These are phyloP conservation scores for Fagopyrum homotropicum DNA, from an alignment of 148 eudicot species.

Conservation along the genomic window DNA sequence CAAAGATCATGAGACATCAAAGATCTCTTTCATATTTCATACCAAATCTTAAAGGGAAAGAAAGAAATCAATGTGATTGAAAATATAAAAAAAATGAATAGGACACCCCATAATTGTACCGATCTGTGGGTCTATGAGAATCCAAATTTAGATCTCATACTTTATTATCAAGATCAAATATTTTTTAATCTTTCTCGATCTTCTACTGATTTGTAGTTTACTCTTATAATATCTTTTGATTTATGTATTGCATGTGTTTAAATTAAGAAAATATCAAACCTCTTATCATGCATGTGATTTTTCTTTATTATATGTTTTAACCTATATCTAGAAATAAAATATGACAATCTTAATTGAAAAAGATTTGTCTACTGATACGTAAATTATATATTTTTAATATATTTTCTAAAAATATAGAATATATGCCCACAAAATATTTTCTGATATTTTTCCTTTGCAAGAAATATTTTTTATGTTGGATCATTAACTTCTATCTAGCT, in stretches of 20 bases:
- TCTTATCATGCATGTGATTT: background rate
- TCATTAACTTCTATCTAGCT: background rate
- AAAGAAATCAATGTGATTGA: background rate
- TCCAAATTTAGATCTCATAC: background rate
- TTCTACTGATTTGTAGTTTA: background rate
- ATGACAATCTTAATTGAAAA: too few species aligned
- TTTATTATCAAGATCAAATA: background rate
- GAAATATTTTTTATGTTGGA: background rate
- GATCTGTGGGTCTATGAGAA: background rate
- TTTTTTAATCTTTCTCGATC: background rate
- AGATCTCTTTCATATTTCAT: background rate
- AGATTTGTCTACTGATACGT: too few species aligned
- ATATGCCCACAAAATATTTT: background rate
- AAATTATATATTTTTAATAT: too few species aligned
- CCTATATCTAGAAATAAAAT: too few species aligned
- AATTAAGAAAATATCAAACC: background rate
- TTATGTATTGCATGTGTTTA: background rate
- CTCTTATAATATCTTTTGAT: background rate
- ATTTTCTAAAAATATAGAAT: too few species aligned
- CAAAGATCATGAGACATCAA: slow-evolving; percentile 3
- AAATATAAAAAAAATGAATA: background rate
- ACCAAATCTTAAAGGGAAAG: slow-evolving; percentile 1
- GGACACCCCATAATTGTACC: background rate
- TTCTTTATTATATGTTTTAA: background rate
- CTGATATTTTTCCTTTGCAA: background rate